Evolutionary conservation across 2,329 filamentous ascomycete species (phyloP).

Genomic region (Alternaria ventricosa): DNA sequence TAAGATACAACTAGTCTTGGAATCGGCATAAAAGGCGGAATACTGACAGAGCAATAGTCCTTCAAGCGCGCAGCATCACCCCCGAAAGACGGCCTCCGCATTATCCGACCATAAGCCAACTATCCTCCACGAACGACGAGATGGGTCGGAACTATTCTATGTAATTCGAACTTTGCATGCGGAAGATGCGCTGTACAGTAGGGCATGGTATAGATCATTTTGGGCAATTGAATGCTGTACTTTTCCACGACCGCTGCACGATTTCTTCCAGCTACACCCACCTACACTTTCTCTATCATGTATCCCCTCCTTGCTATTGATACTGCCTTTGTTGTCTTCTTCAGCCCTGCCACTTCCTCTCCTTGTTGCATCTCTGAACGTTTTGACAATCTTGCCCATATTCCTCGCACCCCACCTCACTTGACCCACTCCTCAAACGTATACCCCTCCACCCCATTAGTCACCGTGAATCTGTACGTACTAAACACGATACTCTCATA

Average conservation of each 20-base stretch:
- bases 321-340: neutral
- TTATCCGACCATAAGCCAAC: conserved; percentile 51
- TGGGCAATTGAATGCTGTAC: conserved; percentile 38
- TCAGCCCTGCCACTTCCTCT: neutral
- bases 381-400: neutral
- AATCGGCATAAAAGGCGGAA: neutral
- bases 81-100: conserved; percentile 57
- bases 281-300: neutral
- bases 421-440: conserved; percentile 38
- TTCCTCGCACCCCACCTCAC: neutral
- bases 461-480: conserved; percentile 63
- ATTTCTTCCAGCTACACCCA: neutral
- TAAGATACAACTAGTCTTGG: conserved; percentile 39
- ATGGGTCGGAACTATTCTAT: conserved; percentile 13
- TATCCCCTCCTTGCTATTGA: neutral
- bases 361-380: neutral
- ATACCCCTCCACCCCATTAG: conserved; percentile 70
- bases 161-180: conserved; percentile 27
- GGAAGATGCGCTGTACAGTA: conserved; percentile 45
- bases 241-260: conserved; percentile 8
- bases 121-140: conserved; percentile 1
- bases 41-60: conserved; percentile 48
- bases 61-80: conserved; percentile 59
- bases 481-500: conserved; percentile 53
- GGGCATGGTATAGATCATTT: conserved; percentile 38